Base-by-base conservation (phyloP, 2,329 filamentous ascomycete species). In the Volutella citrinella region DNA sequence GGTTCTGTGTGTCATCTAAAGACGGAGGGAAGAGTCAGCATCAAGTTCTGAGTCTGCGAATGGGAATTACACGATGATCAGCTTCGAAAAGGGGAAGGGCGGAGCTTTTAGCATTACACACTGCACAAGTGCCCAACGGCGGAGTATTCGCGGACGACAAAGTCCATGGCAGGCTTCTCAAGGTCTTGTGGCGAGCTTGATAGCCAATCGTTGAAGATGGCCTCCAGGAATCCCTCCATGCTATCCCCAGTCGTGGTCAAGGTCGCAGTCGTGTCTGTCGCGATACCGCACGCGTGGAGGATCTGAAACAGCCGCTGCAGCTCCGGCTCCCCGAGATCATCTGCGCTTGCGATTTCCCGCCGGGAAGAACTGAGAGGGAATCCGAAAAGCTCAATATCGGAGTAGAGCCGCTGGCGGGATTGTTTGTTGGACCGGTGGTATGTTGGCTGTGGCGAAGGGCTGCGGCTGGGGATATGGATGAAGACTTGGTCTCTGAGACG, bases 301-400 rank as follows among this genome's bases (percentile, higher is more conserved):
- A 61, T 55, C 18, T 60, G 54, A 14, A 60, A 61, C 22, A 51
- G 57, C 23, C 44, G 43, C n/a, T 48, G 47, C 14, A 61, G 33
- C 26, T 61, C 46, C 1, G 34, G n/a, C 7, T 54, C 45, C 6
- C 46, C 53, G 10, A 61, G 47, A 18, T 53, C 43, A 14, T 59
- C 48, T 9, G 53, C 43, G 5, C 45, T 42, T 7, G 13, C 20
- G 19, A 61, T 57, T 13, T 41, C 24, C 13, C 39, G 44, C 0
- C 38, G 36, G n/a, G 45, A 3, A 55, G 34, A 5, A 48, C 32
- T 1, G 28, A 27, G 8, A n/a, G n/a, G n/a, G n/a, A n/a, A n/a
- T n/a, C 49, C 34, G 1, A 47, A 55, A 3, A 35, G 27, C 22
- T 48, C 54, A 10, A 59, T 38, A 6, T 47, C 45, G 1, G 48